phyloP scores from a whole-genome alignment of 495 filamentous ascomycete genomes.

The Aspergillus conjunctus region DNA sequence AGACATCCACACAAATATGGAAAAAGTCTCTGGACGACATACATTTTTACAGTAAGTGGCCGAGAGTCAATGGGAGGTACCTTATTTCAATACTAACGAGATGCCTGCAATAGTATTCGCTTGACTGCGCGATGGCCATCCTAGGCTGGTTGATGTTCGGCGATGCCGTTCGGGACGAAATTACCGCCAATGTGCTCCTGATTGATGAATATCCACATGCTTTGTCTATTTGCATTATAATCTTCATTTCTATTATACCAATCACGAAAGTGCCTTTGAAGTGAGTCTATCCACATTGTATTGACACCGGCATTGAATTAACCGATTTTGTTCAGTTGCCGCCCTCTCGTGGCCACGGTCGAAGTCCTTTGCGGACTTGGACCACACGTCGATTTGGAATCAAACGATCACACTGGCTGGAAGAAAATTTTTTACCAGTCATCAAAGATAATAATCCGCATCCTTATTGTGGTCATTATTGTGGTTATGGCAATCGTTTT shows the following conservation, averaged over 20 bases:
- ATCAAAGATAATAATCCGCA: constrained; percentile 62
- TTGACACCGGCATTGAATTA: not conserved
- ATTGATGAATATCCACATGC: constrained; percentile 73
- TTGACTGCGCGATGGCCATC: constrained; percentile 80
- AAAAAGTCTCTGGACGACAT: constrained; percentile 76
- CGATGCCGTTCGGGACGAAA: constrained; percentile 77
- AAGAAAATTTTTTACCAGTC: constrained; percentile 58
- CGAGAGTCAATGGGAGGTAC: not conserved
- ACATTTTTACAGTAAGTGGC: constrained; percentile 77
- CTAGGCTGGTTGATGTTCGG: constrained; percentile 94
- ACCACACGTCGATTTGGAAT: constrained; percentile 21
- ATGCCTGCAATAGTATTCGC: constrained; percentile 57
- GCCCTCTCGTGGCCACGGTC: constrained; percentile 81
- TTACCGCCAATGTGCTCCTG: constrained; percentile 84
- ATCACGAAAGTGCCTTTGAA: constrained; percentile 94
- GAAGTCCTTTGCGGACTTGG: constrained; percentile 80
- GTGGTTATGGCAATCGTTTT: constrained; percentile 75
- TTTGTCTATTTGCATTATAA: constrained; percentile 73
- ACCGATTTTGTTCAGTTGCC: constrained; percentile 53
- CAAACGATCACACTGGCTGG: constrained; percentile 50
- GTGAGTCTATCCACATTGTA: constrained; percentile 40
- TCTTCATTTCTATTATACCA: constrained; percentile 89
- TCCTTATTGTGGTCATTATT: constrained; percentile 60
- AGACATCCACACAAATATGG: constrained; percentile 86
- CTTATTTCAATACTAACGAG: constrained; percentile 19